Evolutionary conservation across 2,329 filamentous ascomycete species (phyloP).

Genomic region (Aureobasidium sp.): DNA sequence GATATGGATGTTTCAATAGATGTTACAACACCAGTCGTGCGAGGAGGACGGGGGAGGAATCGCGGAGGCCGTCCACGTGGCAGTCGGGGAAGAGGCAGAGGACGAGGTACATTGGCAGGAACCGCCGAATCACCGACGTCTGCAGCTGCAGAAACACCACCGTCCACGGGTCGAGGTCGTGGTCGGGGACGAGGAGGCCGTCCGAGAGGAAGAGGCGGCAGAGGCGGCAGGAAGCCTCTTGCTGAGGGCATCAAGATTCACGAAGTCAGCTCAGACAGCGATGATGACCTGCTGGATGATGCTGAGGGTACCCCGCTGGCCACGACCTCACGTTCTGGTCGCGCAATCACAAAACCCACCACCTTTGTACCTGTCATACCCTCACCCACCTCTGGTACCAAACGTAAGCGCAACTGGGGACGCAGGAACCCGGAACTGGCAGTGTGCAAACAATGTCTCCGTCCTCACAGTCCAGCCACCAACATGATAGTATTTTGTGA

Average conservation of each 20-base stretch:
- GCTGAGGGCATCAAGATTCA: conserved; percentile 25
- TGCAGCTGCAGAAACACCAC: conserved; percentile 19
- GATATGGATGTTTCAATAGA: not conserved
- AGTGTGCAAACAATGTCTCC: conserved; percentile 63
- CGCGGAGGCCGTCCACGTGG: conserved; percentile 17
- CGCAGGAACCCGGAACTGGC: conserved; percentile 46
- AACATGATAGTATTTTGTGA: conserved; percentile 85
- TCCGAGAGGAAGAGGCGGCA: conserved; percentile 17
- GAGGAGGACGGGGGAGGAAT: conserved; percentile 17
- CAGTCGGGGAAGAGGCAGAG: conserved; percentile 15
- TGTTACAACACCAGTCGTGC: conserved; percentile 3
- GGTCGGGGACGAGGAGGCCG: conserved; percentile 25
- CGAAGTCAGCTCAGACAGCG: conserved; percentile 20
- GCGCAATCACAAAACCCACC: conserved; percentile 59
- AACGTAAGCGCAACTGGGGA: conserved; percentile 51
- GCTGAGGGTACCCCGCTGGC: conserved; percentile 42
- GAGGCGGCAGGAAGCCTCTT: conserved; percentile 17
- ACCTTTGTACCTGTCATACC: conserved; percentile 49
- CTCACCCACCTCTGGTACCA: conserved; percentile 40
- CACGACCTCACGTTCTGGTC: conserved; percentile 67
- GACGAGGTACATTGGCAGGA: conserved; percentile 17
- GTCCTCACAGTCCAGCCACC: conserved; percentile 60
- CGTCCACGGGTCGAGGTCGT: conserved; percentile 31
- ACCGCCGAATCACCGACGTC: conserved; percentile 16
- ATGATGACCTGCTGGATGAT: conserved; percentile 28